Evolutionary conservation across 495 filamentous ascomycete species (phyloP).

Genomic region (Stereocaulon alpinum): DNA sequence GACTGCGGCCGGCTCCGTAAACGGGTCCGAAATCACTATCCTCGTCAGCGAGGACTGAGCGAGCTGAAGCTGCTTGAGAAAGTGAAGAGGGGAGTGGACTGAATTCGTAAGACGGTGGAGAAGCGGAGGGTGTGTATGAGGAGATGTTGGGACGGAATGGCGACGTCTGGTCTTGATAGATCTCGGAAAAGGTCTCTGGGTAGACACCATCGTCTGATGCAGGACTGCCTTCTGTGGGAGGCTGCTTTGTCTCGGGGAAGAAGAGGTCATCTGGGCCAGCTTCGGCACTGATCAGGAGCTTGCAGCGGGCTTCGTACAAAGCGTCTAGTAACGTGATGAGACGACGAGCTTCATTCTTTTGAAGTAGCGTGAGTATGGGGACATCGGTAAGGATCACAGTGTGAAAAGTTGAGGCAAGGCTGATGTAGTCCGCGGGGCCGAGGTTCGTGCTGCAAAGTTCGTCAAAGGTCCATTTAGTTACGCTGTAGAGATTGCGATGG

Average conservation of each 20-base stretch:
- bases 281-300: slow-evolving; percentile 46
- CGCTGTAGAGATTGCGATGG: slow-evolving; percentile 37
- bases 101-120: slow-evolving; percentile 23
- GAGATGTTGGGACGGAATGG: slow-evolving; percentile 68
- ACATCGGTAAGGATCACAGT: slow-evolving; percentile 54
- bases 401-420: slow-evolving; percentile 57
- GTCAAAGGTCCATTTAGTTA: slow-evolving; percentile 46
- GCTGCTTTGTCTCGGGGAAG: slow-evolving; percentile 45
- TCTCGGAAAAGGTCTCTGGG: slow-evolving; percentile 58
- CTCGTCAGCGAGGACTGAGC: slow-evolving; percentile 27
- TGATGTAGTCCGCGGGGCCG: slow-evolving; percentile 64
- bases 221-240: background rate
- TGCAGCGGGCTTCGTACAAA: slow-evolving; percentile 59
- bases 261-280: slow-evolving; percentile 55
- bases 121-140: slow-evolving; percentile 32
- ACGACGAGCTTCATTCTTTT: slow-evolving; percentile 62
- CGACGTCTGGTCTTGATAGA: slow-evolving; percentile 56
- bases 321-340: slow-evolving; percentile 65
- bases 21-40: slow-evolving; percentile 27
- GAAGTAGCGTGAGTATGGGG: slow-evolving; percentile 43
- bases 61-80: slow-evolving; percentile 17
- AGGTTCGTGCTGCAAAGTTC: slow-evolving; percentile 46
- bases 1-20: slow-evolving; percentile 21
- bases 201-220: slow-evolving; percentile 42
- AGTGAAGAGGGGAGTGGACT: slow-evolving; percentile 19